Evolutionary conservation across 495 filamentous ascomycete species (phyloP), one percentile per base, ranked within the genome.

Genomic region (Jackrogersella multiformis): DNA sequence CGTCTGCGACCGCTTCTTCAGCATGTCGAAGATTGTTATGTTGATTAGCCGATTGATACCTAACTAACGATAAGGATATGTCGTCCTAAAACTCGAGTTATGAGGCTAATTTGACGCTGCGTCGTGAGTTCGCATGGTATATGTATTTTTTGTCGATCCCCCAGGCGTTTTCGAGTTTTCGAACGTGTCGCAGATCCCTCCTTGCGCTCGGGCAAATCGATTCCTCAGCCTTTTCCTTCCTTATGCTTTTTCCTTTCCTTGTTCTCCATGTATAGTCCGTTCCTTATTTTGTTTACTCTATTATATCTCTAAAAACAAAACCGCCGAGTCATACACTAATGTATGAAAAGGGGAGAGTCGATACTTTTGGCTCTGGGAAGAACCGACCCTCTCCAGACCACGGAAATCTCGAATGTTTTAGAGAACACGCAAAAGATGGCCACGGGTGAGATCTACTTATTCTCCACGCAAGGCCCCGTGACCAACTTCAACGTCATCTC

Each of bases 71-170:
- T 12, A 32, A n/a, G 34, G 18, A 39, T n/a, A 46, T 23, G 18
- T 41, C 24, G 12, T 26, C 16, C 9, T 46, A 28, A 45, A 38
- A 6, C 49, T 21, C 32, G 24, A 28, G 52, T 13, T 34, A 23
- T 35, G 24, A 30, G 54, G 38, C 30, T 39, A 8, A 35, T 41
- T 46, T 54, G 30, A 15, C 26, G 34, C 26, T 18, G 39, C 30
- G 35, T 41, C 23, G 30, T 23, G 44, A 35, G 23, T 21, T 39
- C 20, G 56, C 30, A 56, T 49, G 55, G 54, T 20, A 53, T 49
- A 58, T 55, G n/a, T n/a, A n/a, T n/a, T n/a, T 49, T 9, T 30
- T 51, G 54, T 64, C 54, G 65, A 68, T 68, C 55, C 45, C 42
- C 32, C 39, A 41, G 49, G 30, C 42, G 60, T 56, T 64, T 64